Evolutionary conservation across 441 rosid species (phyloP), one percentile per base, ranked within the genome.

Genomic region (Gossypium laxum): DNA sequence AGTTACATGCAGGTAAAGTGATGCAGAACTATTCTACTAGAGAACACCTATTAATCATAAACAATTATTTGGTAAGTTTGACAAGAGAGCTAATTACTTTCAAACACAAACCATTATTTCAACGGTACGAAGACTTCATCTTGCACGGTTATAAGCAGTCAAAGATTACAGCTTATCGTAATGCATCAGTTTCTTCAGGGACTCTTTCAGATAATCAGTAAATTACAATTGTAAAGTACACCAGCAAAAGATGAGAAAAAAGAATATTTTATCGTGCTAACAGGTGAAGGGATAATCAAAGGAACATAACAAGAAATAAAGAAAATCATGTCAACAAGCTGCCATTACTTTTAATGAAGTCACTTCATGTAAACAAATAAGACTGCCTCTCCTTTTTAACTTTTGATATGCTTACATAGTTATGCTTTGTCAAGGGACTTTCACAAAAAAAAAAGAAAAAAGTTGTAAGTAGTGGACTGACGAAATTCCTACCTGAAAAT

Each of bases 401-500:
- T 14, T 6, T 26, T 14, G 21, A 62, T 17, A 26, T 28, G 15
- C 19, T n/a, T 28, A 28, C 28, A 8, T 55, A 19, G 43, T 28
- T 30, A n/a, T 59, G 22, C 19, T 1, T n/a, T 14, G 47, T 22
- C 3, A 14, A 30, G 12, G 21, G 6, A 17, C 41, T 10, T 17
- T 30, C 45, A 62, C 10, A 3, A 43, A 11, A 10, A 56, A 65
- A 45, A 67, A 12, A n/a, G 6, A 18, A 8, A 12, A 57, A 64
- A n/a, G 5, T 5, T 54, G 55, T 22, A 41, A 32, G 66, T 21
- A 77, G 32, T 21, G 43, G 45, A 47, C 1, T 12, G 17, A 56
- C 2, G 38, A 72, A 72, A 30, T 14, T 11, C 71, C 55, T 70
- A 91, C 97, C 96, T 91, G 97, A 77, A 91, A 91, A 73, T 91